These are phyloP conservation scores for Pseudopyrenochaeta lycopersici DNA, from an alignment of 2,329 filamentous ascomycete species.

Conservation along the genomic window DNA sequence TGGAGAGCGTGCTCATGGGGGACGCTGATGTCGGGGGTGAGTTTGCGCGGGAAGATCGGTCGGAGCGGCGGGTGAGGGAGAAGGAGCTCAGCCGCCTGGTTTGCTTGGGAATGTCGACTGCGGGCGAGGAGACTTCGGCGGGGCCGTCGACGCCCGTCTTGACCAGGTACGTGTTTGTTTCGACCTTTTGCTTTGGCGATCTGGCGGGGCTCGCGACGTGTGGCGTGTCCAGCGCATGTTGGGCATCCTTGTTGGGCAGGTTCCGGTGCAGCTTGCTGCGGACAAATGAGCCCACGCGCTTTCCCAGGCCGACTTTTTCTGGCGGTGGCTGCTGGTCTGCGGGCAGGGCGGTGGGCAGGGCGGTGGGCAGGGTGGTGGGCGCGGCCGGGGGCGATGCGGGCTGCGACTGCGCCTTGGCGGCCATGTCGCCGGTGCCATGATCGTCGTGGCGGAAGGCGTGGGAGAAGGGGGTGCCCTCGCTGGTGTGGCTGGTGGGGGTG, in stretches of 20 bases:
- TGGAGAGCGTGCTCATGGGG: conserved; percentile 43
- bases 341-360: conserved; percentile 3
- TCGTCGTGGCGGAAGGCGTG: conserved; percentile 43
- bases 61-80: conserved; percentile 49
- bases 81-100: conserved; percentile 47
- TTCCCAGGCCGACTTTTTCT: conserved; percentile 40
- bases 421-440: conserved; percentile 20
- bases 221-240: conserved; percentile 5
- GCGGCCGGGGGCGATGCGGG: background rate
- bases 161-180: conserved; percentile 31
- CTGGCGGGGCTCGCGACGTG: conserved; percentile 1
- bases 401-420: conserved; percentile 10
- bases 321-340: conserved; percentile 17
- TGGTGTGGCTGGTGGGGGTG: conserved; percentile 49
- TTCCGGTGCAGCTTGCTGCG: conserved; percentile 34
- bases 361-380: background rate
- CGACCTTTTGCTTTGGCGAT: conserved; percentile 9
- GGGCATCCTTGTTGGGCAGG: conserved; percentile 11
- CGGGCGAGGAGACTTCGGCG: conserved; percentile 29
- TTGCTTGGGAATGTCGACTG: conserved; percentile 34
- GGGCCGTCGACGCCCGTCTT: conserved; percentile 42
- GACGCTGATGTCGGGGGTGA: conserved; percentile 49
- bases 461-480: conserved; percentile 38
- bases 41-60: conserved; percentile 47
- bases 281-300: conserved; percentile 44